Evolutionary conservation across 1,284 basidiomycete species (phyloP), one percentile per base, ranked within the genome.

Genomic region (Fistulina hepatica): DNA sequence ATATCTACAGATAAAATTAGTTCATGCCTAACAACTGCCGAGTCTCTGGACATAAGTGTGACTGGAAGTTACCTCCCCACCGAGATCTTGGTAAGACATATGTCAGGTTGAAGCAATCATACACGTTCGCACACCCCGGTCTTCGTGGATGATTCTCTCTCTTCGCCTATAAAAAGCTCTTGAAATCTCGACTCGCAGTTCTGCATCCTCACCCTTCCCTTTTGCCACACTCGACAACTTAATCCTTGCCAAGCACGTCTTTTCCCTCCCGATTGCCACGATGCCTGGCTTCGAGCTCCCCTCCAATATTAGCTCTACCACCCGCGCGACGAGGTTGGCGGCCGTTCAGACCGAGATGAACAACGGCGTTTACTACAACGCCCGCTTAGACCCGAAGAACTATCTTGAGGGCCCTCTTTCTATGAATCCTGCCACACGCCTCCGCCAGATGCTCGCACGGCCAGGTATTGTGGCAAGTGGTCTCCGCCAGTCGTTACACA

Each of bases 361-460:
- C 10, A 31, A 11, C 10, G 41, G 43, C 24, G 50, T 51, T 11
- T 75, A 75, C 56, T 67, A 69, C 58, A 75, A 75, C 50, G 37
- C 76, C 22, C 75, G 75, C 30, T 53, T 78, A 19, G 76, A 81
- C 56, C 75, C 78, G 26, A 68, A 69, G 51, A 81, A 81, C 55
- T 82, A 65, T 57, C 57, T 81, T 28, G 69, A 80, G 13, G 80
- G 79, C 4, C 71, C 77, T 10, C 57, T 82, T 3, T 82, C 81
- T 3, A 55, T 58, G 42, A 76, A 81, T 50, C 67, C 81, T 12
- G 65, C 77, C 7, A 84, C 81, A 3, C 73, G 81, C 30, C 69
- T 84, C 36, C 71, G 81, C 33, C 81, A 84, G 52, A 67, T 83
- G 73, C 71, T 84, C 20, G 79, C 78, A 6, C 65, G 80, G 30